These are phyloP conservation scores for Mediolabrus comicus DNA, from an alignment of 108 stramenopile genomes.

Conservation along the genomic window DNA sequence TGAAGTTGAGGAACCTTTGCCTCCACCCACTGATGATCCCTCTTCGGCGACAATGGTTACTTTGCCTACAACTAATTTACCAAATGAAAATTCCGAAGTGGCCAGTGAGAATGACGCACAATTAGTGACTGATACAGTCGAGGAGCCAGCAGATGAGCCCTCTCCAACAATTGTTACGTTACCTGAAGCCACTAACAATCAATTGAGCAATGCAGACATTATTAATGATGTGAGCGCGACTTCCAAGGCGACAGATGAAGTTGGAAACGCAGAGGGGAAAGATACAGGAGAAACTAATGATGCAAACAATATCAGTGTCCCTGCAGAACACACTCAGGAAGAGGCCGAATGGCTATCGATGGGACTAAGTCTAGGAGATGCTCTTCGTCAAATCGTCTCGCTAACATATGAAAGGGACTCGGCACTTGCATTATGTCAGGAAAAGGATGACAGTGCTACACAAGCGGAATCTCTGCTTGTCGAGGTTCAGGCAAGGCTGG, in stretches of 20 bases:
- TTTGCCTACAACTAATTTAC: too few species aligned
- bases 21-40: too few species aligned
- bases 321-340: slow-evolving; percentile 21
- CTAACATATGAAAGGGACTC: slow-evolving; percentile 46
- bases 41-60: too few species aligned
- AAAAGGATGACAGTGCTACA: slow-evolving; percentile 18
- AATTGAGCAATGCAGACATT: background rate
- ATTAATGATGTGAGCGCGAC: background rate
- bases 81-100: background rate
- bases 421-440: slow-evolving; percentile 30
- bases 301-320: background rate
- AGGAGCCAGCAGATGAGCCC: background rate
- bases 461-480: slow-evolving; percentile 43
- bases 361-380: slow-evolving; percentile 42
- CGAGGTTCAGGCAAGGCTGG: slow-evolving; percentile 65
- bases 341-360: slow-evolving; percentile 44
- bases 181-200: background rate
- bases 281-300: background rate
- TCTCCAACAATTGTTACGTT: background rate
- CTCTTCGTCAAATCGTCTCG: slow-evolving; percentile 41
- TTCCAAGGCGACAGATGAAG: background rate
- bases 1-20: too few species aligned
- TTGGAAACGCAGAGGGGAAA: background rate
- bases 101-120: background rate
- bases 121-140: too few species aligned